A percentile compares a stretch with the other conserved stretches of the same genome.
These are phyloP conservation scores for Inga laurina DNA, from an alignment of 306 rosid genomes.

Conservation along the genomic window DNA sequence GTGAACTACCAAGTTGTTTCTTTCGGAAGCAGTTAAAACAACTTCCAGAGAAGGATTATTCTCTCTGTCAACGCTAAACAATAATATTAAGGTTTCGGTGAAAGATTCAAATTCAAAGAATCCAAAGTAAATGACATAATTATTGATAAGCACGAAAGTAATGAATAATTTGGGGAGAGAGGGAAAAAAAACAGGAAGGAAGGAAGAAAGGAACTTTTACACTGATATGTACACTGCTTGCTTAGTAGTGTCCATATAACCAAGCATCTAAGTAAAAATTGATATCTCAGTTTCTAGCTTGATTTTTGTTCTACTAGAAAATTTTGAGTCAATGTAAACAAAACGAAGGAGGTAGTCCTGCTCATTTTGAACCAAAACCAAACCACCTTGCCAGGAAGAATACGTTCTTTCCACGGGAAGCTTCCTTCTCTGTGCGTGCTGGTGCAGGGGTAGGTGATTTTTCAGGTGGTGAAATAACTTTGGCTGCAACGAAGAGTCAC, in stretches of 20 bases:
- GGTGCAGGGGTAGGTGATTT: constrained; percentile 34
- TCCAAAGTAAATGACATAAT: neutral
- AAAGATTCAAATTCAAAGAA: constrained; percentile 17
- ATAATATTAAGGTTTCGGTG: neutral
- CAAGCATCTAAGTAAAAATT: neutral
- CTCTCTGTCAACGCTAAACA: neutral
- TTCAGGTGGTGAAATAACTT: constrained; percentile 42
- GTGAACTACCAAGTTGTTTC: neutral
- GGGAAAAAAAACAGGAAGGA: neutral
- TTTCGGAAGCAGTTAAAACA: neutral
- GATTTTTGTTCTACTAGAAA: constrained; percentile 4
- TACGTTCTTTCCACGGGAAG: constrained; percentile 63
- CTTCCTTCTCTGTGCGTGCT: constrained; percentile 43
- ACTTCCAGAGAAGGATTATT: neutral
- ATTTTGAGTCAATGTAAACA: neutral
- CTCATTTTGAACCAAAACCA: constrained; percentile 82
- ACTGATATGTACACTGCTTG: neutral
- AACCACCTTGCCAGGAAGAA: constrained; percentile 85
- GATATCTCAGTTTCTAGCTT: neutral
- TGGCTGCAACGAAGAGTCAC: constrained; percentile 50
- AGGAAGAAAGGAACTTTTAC: neutral
- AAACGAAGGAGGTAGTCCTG: neutral
- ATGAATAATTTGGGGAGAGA: neutral
- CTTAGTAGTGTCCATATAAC: neutral
- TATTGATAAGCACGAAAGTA: constrained; percentile 8